These are phyloP conservation scores for Cicer judaicum DNA, from an alignment of 306 rosid species.

Conservation along the genomic window DNA sequence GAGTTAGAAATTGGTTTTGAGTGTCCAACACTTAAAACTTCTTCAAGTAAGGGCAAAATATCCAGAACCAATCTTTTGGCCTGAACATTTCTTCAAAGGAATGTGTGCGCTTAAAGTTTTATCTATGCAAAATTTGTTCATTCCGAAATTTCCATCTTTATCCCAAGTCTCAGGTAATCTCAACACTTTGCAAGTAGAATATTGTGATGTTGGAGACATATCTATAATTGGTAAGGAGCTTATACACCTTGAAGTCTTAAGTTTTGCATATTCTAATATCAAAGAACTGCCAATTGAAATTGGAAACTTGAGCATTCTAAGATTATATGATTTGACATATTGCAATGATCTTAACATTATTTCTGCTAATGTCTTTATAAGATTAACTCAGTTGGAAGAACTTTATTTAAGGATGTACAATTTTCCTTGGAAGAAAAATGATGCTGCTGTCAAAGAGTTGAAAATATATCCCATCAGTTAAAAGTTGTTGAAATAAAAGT, in stretches of 20 bases:
- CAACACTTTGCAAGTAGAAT: neutral
- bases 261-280: constrained; percentile 35
- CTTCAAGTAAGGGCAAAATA: neutral
- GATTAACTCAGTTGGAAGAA: constrained; percentile 36
- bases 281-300: constrained; percentile 33
- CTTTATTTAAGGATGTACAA: constrained; percentile 29
- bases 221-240: constrained; percentile 39
- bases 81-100: neutral
- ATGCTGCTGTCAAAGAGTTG: constrained; percentile 19
- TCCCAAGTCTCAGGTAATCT: neutral
- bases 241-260: constrained; percentile 21
- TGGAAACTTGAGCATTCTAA: neutral
- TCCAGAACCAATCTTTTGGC: neutral
- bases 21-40: neutral
- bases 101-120: neutral
- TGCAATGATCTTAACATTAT: constrained; percentile 18
- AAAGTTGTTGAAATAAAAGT: constrained; percentile 31
- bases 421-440: constrained; percentile 11
- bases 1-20: neutral
- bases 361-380: constrained; percentile 25
- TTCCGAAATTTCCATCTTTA: neutral
- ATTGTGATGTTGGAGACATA: constrained; percentile 20
- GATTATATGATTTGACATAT: constrained; percentile 35
- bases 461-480: constrained; percentile 1
- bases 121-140: neutral